Base-by-base conservation (phyloP, 2,329 filamentous ascomycete species). In the Alternaria conjuncta region DNA sequence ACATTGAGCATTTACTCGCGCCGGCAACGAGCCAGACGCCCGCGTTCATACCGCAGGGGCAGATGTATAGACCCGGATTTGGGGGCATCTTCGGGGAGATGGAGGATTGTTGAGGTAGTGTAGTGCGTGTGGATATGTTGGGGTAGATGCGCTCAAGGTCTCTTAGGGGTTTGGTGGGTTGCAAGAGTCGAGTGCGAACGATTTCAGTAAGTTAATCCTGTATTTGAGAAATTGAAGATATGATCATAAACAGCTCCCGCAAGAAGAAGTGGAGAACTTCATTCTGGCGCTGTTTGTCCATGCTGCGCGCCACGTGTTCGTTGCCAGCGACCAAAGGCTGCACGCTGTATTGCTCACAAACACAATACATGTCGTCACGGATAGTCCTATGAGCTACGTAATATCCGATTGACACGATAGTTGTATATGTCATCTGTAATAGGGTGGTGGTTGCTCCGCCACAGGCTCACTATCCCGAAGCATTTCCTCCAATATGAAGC, bases 401-500 rank as follows among this genome's bases (percentile, higher is more conserved):
- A n/a, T n/a, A 18, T 13, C 32, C 28, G 28, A 32, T 32, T 1
- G 2, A 13, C 12, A 13, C 32, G 15, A 36, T 41, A n/a, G 6
- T 3, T 9, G 15, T n/a, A 26, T 13, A 18, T 59, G 1, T 2
- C n/a, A 64, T 26, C 44, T 50, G 7, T 51, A 23, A 57, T 65
- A 65, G 9, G 63, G 49, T 5, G 63, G 63, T 28, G 63, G 63
- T 10, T 53, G 46, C 7, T 51, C 55, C 8, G 26, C 25, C 32
- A 20, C 30, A 44, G n/a, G 12, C 18, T 51, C 43, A 25, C 15
- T 44, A 10, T 43, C 32, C n/a, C 55, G 21, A 23, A 65, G 45
- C 59, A 56, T 36, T 5, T 53, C 55, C 32, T 43, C 43, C 6
- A 50, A 23, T 12, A 47, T 28, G 13, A 53, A 21, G n/a, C 55